These are phyloP conservation scores for Lepidopterella palustris DNA, from an alignment of 495 filamentous ascomycete genomes.

Conservation along the genomic window DNA sequence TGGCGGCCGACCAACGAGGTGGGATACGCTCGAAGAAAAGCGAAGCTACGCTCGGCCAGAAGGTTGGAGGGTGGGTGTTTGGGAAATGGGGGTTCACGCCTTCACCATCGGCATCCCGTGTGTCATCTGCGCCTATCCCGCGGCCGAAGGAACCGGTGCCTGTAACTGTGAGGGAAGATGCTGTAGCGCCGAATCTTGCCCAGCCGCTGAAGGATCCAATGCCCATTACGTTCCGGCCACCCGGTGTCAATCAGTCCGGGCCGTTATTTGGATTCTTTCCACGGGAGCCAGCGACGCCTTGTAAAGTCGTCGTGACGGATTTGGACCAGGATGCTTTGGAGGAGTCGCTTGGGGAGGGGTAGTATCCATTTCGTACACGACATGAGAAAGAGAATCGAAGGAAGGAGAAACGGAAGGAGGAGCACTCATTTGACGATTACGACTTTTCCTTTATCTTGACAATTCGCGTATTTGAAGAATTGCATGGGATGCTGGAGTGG, in stretches of 20 bases:
- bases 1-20: conserved; percentile 27
- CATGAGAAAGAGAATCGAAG: background rate
- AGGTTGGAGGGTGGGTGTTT: conserved; percentile 37
- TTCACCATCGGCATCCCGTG: conserved; percentile 6
- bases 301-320: conserved; percentile 23
- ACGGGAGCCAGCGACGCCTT: conserved; percentile 20
- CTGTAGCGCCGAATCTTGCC: background rate
- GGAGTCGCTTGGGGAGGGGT: conserved; percentile 23
- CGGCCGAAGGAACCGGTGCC: background rate
- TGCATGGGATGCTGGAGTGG: too few species aligned
- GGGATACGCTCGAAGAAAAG: background rate
- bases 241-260: conserved; percentile 36
- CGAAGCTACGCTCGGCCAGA: conserved; percentile 19
- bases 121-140: background rate
- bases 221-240: conserved; percentile 20
- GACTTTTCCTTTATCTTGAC: background rate
- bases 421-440: background rate
- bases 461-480: background rate
- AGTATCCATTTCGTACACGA: too few species aligned
- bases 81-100: conserved; percentile 35
- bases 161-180: background rate
- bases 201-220: background rate
- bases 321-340: conserved; percentile 35
- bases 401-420: background rate
- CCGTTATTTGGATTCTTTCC: conserved; percentile 35